A percentile compares a stretch with the other conserved stretches of the same genome.
Conservation (phyloP, 2,329 filamentous ascomycete genomes). For the Dothiorella sarmentorum region DNA sequence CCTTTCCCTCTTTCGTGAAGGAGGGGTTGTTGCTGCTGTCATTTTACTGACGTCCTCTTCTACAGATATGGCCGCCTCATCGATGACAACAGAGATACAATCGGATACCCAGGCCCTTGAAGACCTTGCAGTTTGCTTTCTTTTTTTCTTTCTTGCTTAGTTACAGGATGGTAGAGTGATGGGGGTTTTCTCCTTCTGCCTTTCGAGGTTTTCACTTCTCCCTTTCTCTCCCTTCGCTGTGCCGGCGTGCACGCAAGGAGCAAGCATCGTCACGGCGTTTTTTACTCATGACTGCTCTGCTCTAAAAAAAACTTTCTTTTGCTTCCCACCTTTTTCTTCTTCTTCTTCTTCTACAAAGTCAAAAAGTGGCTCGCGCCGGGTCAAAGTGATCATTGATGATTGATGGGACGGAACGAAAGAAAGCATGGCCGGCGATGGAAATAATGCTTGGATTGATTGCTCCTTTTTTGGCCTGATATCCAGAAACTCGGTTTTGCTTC, state of each 20-base stretch:
- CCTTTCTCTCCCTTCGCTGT: not conserved
- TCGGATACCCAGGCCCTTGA: slow-evolving; percentile 38
- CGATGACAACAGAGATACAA: slow-evolving; percentile 44
- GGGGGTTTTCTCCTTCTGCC: not conserved
- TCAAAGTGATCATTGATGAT: no score
- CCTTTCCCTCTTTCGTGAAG: not conserved
- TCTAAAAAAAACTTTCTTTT: no score
- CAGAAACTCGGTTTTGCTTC: no score
- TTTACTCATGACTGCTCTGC: not conserved
- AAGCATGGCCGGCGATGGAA: no score
- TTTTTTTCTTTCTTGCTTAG: not conserved
- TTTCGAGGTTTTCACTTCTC: not conserved
- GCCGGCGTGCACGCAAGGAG: not conserved
- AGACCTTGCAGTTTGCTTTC: not conserved
- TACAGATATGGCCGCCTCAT: slow-evolving; percentile 46
- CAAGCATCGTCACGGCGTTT: slow-evolving; percentile 10
- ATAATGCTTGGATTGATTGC: no score
- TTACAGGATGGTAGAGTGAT: not conserved
- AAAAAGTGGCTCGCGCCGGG: no score
- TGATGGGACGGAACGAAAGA: no score
- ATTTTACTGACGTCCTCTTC: no score
- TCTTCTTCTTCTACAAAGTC: no score
- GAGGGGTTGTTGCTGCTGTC: no score
- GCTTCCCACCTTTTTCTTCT: no score
- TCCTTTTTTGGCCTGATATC: no score